A percentile compares a stretch with the other conserved stretches of the same genome.
phyloP scores from a whole-genome alignment of 2,329 filamentous ascomycete genomes.

The Aureobasidium sp. region DNA sequence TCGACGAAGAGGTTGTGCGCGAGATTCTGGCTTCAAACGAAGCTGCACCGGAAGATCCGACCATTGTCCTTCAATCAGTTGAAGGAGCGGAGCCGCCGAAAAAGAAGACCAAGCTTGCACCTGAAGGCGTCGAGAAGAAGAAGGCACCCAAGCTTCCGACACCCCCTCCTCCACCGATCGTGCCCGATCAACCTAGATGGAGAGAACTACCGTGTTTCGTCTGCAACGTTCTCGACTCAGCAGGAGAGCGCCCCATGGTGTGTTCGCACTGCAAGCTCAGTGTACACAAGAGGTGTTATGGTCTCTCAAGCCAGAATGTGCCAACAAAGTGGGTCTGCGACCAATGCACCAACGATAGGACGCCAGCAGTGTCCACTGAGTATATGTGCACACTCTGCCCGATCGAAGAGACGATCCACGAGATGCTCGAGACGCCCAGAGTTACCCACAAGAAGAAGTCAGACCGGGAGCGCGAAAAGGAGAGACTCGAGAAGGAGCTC shows the following conservation, averaged over 20 bases:
- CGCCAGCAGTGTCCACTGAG: slow-evolving; percentile 81
- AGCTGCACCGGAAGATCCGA: slow-evolving; percentile 19
- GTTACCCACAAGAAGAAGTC: slow-evolving; percentile 78
- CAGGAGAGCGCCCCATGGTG: slow-evolving; percentile 62
- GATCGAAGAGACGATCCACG: slow-evolving; percentile 69
- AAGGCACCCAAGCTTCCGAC: slow-evolving; percentile 46
- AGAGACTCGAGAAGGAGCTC: slow-evolving; percentile 76
- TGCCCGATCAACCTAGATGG: slow-evolving; percentile 70
- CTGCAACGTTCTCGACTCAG: slow-evolving; percentile 65
- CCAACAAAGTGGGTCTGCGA: slow-evolving; percentile 79
- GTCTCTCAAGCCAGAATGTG: slow-evolving; percentile 54
- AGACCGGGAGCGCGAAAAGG: slow-evolving; percentile 84
- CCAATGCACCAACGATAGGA: slow-evolving; percentile 91
- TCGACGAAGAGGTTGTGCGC: slow-evolving; percentile 86
- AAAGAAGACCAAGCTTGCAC: slow-evolving; percentile 51
- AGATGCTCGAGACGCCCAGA: slow-evolving; percentile 77
- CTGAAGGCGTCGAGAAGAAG: slow-evolving; percentile 51
- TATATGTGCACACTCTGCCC: slow-evolving; percentile 93
- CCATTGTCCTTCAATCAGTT: slow-evolving; percentile 19
- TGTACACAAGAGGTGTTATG: slow-evolving; percentile 88
- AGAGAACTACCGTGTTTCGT: slow-evolving; percentile 76
- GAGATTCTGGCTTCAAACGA: slow-evolving; percentile 62
- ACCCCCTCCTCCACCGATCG: slow-evolving; percentile 54
- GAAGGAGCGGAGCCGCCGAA: slow-evolving; percentile 44
- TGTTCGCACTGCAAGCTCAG: slow-evolving; percentile 86